Conservation (phyloP, 2,329 filamentous ascomycete species). For the Fusarium xylarioides region DNA sequence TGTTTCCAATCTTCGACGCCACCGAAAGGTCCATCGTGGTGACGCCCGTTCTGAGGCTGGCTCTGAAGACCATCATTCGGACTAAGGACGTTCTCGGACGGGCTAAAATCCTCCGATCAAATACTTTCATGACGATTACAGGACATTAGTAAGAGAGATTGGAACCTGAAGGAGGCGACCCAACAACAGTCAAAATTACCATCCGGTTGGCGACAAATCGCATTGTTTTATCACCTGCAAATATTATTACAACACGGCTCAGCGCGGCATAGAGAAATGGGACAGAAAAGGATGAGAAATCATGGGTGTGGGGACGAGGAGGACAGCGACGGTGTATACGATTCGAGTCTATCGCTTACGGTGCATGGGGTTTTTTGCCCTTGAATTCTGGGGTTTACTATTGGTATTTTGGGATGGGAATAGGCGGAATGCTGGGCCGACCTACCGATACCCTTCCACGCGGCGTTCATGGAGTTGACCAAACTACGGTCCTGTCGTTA, state of each 20-base stretch:
- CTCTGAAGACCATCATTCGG: conserved; percentile 70
- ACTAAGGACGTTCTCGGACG: conserved; percentile 49
- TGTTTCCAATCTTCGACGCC: conserved; percentile 91
- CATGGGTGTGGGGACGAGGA: conserved; percentile 24
- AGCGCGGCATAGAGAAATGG: conserved; percentile 44
- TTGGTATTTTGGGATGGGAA: conserved; percentile 30
- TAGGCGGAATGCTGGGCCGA: conserved; percentile 37
- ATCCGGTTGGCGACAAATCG: conserved; percentile 27
- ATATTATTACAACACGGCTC: conserved; percentile 40
- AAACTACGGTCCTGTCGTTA: conserved; percentile 22
- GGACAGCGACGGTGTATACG: conserved; percentile 42
- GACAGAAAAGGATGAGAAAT: conserved; percentile 37
- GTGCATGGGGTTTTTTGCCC: conserved; percentile 32
- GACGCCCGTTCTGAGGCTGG: conserved; percentile 71
- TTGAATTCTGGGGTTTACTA: conserved; percentile 32
- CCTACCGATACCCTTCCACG: conserved; percentile 43
- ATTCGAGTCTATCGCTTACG: conserved; percentile 44
- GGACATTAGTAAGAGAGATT: neutral
- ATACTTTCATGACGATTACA: conserved; percentile 10
- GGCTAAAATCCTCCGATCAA: neutral
- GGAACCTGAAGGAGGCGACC: conserved; percentile 5
- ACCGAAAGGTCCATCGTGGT: conserved; percentile 91
- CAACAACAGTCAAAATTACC: conserved; percentile 9
- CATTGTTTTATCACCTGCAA: conserved; percentile 36
- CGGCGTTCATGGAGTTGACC: conserved; percentile 40